Conservation (phyloP, 139 green algal genomes). For the Chlamydomonas incerta region DNA sequence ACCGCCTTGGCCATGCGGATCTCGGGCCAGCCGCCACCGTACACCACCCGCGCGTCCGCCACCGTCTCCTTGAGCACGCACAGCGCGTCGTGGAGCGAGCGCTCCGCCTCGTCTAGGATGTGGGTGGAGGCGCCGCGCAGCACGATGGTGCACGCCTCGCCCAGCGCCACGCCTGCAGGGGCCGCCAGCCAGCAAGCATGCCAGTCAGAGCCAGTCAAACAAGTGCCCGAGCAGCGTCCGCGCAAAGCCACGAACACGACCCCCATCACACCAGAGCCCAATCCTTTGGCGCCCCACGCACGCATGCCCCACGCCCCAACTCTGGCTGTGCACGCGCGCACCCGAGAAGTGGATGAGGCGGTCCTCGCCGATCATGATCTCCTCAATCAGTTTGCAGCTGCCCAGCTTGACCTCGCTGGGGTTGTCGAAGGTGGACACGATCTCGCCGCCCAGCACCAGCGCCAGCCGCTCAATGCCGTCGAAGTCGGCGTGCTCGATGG, state of each 20-base stretch:
- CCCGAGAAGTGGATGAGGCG: constrained; percentile 95
- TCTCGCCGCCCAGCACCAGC: constrained; percentile 97
- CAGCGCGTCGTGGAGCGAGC: constrained; percentile 97
- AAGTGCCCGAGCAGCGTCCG: too few relatives aligned
- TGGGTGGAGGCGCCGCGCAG: constrained; percentile 93
- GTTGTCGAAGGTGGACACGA: constrained; percentile 94
- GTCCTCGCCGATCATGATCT: constrained; percentile 98
- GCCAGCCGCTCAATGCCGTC: constrained; percentile 96
- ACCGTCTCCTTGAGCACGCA: constrained; percentile 93
- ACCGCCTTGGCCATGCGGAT: constrained; percentile 90
- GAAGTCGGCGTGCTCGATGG: constrained; percentile 82
- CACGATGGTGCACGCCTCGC: constrained; percentile 98
- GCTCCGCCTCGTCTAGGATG: constrained; percentile 98
- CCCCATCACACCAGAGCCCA: too few relatives aligned
- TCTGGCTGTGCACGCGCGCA: neutral
- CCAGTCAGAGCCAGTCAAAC: too few relatives aligned
- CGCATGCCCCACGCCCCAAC: too few relatives aligned
- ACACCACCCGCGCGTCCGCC: constrained; percentile 90
- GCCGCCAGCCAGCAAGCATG: too few relatives aligned
- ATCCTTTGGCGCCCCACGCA: too few relatives aligned
- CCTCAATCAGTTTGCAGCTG: constrained; percentile 89
- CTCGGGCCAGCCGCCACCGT: constrained; percentile 94
- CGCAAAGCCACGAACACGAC: too few relatives aligned
- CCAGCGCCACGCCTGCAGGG: constrained; percentile 82
- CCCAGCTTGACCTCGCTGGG: constrained; percentile 84